Evolutionary conservation across 306 rosid species (phyloP), one percentile per base, ranked within the genome.

Genomic region (Luffa aegyptiaca): DNA sequence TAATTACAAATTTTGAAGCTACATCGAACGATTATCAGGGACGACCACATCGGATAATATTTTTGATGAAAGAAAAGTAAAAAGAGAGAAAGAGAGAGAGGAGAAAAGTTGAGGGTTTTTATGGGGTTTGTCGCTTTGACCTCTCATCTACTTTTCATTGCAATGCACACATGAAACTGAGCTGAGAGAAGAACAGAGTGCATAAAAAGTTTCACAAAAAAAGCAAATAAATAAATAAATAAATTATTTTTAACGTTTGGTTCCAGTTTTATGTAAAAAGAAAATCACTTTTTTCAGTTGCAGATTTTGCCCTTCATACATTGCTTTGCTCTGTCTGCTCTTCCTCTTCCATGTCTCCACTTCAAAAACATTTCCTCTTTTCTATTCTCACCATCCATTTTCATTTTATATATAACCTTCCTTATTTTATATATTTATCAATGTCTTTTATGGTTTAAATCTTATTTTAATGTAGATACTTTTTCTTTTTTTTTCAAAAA

Each of bases 111-210:
- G 20, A 65, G 73, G 73, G 12, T 7, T 41, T 39, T 66, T 13
- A 37, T 66, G 44, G 73, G 73, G 73, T 66, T 66, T 66, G 45
- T 66, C 49, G 49, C 73, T 66, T 66, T 41, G 74, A 66, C 74
- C 74, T 66, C 74, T 66, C 26, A 37, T 35, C 45, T 33, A 62
- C 44, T 62, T 62, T 62, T 63, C 20, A 33, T 35, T 63, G 20
- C 20, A 33, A 33, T 13, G 2, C 13, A 66, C 21, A 66, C 14
- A 66, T 64, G 71, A 36, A 64, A 64, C 71, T 64, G 45, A 64
- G 71, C 71, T 64, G 33, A 62, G 13, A 14, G 44, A 63, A 17
- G 12, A 5, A 26, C 0, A 61, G 3, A 26, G 7, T 62, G 70
- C 70, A 63, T 35, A 13, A 63, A 63, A 63, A 63, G 70, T 36